phyloP scores from a whole-genome alignment of 2,329 filamentous ascomycete genomes.

The Nannizzia gypsea region DNA sequence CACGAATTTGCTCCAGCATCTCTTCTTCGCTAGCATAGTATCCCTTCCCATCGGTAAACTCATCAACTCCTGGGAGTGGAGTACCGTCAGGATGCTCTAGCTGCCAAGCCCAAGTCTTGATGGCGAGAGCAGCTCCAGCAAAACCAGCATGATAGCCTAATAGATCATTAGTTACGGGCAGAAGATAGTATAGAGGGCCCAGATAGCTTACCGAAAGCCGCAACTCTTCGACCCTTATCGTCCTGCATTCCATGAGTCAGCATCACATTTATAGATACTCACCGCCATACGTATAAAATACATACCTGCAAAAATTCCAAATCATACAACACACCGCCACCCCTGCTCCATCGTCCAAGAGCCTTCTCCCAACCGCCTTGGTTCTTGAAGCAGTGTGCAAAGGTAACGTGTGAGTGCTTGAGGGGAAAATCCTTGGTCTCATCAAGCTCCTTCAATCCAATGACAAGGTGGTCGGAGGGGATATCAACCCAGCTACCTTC shows the following conservation, averaged over 20 bases:
- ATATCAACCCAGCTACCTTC: conserved; percentile 31
- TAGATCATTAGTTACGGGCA: conserved; percentile 11
- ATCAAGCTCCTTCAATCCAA: conserved; percentile 19
- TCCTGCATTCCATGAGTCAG: conserved; percentile 8
- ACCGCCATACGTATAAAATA: background rate
- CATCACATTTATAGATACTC: background rate
- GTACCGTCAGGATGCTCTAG: conserved; percentile 55
- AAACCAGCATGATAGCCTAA: conserved; percentile 61
- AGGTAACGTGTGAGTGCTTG: conserved; percentile 17
- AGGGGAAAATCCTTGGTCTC: conserved; percentile 16
- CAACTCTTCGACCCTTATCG: conserved; percentile 15
- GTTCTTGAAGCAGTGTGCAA: conserved; percentile 19
- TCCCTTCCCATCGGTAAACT: conserved; percentile 37
- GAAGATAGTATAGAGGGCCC: background rate
- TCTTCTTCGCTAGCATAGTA: conserved; percentile 54
- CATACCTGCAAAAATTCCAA: conserved; percentile 18
- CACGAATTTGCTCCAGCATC: conserved; percentile 63
- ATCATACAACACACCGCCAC: conserved; percentile 17
- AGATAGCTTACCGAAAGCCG: conserved; percentile 14
- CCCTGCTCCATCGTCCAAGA: conserved; percentile 16
- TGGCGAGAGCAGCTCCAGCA: conserved; percentile 55
- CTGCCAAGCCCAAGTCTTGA: conserved; percentile 77
- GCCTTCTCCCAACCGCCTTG: conserved; percentile 18
- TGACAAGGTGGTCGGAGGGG: conserved; percentile 19
- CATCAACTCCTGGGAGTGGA: conserved; percentile 50